phyloP scores from a whole-genome alignment of 2,329 filamentous ascomycete genomes.

The Colletotrichum coccodes region DNA sequence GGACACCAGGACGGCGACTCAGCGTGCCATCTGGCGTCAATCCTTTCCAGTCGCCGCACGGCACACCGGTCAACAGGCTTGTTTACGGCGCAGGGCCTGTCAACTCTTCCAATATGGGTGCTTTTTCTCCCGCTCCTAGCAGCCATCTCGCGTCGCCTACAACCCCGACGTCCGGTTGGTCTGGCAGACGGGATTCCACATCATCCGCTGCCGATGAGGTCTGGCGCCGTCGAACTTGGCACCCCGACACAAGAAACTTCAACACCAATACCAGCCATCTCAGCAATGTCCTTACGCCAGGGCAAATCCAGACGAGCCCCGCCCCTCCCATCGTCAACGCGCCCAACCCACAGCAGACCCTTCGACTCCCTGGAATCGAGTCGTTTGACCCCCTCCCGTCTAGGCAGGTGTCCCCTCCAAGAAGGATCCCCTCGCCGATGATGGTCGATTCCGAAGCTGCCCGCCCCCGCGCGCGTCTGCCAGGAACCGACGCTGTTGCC shows the following conservation, averaged over 20 bases:
- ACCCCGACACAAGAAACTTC: conserved; percentile 78
- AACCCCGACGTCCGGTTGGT: conserved; percentile 69
- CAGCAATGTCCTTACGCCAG: conserved; percentile 79
- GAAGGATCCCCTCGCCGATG: conserved; percentile 80
- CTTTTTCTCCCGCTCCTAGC: conserved; percentile 67
- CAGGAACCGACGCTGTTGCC: conserved; percentile 41
- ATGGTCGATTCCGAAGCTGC: conserved; percentile 69
- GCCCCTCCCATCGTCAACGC: conserved; percentile 58
- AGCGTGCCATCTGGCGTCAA: conserved; percentile 83
- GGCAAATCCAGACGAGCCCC: conserved; percentile 64
- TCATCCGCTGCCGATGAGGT: conserved; percentile 75
- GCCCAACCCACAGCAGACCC: conserved; percentile 63
- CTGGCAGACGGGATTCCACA: conserved; percentile 70
- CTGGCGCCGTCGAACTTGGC: conserved; percentile 89
- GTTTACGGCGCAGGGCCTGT: conserved; percentile 63
- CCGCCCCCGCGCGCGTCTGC: conserved; percentile 47
- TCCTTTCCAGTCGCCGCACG: conserved; percentile 76
- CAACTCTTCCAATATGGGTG: conserved; percentile 63
- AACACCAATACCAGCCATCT: conserved; percentile 74
- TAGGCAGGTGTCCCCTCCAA: conserved; percentile 69
- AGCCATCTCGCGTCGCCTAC: conserved; percentile 74
- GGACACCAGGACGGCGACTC: conserved; percentile 77
- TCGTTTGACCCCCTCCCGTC: conserved; percentile 84
- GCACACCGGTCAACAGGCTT: conserved; percentile 64
- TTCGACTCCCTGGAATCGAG: conserved; percentile 88